Base-by-base conservation (phyloP, 176 grass and related monocot species). In the Oropetium thomaeum region DNA sequence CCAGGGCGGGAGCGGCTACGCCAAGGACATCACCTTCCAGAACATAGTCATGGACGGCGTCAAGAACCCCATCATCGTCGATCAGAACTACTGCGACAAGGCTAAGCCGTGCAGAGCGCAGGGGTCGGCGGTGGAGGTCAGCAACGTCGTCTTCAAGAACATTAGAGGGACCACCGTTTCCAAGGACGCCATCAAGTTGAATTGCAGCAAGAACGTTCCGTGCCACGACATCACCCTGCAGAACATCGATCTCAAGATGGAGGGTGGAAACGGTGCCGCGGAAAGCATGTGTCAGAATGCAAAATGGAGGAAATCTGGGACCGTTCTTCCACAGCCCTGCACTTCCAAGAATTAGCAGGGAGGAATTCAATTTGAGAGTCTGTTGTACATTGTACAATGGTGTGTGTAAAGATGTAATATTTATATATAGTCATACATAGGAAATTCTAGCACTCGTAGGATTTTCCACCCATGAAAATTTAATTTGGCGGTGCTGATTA, bases 121-220 rank as follows among this genome's bases (percentile, higher is more conserved):
- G 58, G 34, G 22, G 14, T 82, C 90, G 0, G 82, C 90, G 0
- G 85, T 97, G 0, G 35, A 83, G 52, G 73, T 97, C 0, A 90
- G 93, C 61, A 40, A 74, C 14, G 77, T 97, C 28, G 4, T 79
- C 0, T 97, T 80, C 74, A 83, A 79, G 32, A 97, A 92, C 81
- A 92, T 97, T 28, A 86, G 63, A 23, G 89, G 93, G n/a, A 92
- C 93, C 12, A 97, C 82, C 17, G 31, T 16, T 13, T 79, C 82
- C 17, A 35, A 88, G 52, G 55, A 86, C 1, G 93, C 93, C 12
- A 84, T 97, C 17, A 90, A 70, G 5, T 32, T 97, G 3, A 62
- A 73, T 13, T 97, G 93, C 43, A 97, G 89, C 69, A 35, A 55
- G 33, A 81, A 25, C 2, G 12, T 71, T 1, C 69, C 74, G 0